phyloP scores from a whole-genome alignment of 805 yeast genomes.

The Hagleromyces aurorensis region DNA sequence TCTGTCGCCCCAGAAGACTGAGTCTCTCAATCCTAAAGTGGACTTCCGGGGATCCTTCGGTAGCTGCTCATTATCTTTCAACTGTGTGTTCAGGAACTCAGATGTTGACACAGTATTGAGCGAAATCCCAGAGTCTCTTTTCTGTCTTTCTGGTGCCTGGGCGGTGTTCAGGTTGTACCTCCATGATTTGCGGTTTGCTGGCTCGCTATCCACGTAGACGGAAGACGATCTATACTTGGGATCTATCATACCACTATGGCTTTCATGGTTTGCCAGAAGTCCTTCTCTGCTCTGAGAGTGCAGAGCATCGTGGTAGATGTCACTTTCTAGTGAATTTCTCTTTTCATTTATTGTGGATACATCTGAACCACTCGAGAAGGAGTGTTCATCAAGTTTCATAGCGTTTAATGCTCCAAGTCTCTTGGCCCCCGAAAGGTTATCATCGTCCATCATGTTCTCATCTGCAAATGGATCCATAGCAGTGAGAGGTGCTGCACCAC shows the following conservation, averaged over 20 bases:
- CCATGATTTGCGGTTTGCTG: constrained; percentile 48
- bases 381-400: constrained; percentile 41
- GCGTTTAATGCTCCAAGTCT: constrained; percentile 45
- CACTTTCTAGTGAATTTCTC: constrained; percentile 7
- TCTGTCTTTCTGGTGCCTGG: constrained; percentile 13
- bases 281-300: constrained; percentile 36
- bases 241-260: constrained; percentile 20
- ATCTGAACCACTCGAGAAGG: constrained; percentile 48
- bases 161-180: constrained; percentile 34
- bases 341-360: constrained; percentile 35
- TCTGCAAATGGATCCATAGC: constrained; percentile 30
- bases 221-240: constrained; percentile 28
- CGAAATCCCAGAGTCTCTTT: constrained; percentile 62
- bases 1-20: constrained; percentile 32
- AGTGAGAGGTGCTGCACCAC: constrained; percentile 15
- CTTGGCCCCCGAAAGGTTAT: constrained; percentile 23
- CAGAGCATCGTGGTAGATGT: constrained; percentile 34
- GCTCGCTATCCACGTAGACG: constrained; percentile 28
- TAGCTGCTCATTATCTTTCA: constrained; percentile 52
- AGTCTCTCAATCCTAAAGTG: constrained; percentile 34
- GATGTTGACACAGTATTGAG: constrained; percentile 80
- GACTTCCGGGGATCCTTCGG: constrained; percentile 39
- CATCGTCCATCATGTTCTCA: constrained; percentile 15
- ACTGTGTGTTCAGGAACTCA: constrained; percentile 68
- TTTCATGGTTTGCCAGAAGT: constrained; percentile 27